Base-by-base conservation (phyloP, 148 eudicot species). In the Spergularia bocconei region DNA sequence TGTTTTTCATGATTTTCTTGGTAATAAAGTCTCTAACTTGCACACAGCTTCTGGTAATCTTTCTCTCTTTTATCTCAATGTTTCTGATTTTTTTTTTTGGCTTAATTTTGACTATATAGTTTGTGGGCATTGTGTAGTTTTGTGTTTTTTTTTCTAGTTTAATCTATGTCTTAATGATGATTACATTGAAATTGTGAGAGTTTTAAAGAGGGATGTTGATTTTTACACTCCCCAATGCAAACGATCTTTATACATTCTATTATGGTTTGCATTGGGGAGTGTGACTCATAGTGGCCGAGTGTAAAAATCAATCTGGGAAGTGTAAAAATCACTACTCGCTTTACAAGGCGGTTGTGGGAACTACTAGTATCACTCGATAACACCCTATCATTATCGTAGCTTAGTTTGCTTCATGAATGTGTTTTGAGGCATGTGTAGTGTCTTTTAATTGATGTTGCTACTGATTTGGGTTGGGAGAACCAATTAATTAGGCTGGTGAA, bases 1-100 rank as follows among this genome's bases (percentile, higher is more conserved):
- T 11, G 64, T 83, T 75, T 87, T 91, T 58, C 96, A 87, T 78
- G 93, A 89, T 76, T 87, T 89, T 74, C 72, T 91, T 19, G 59
- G 75, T 14, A 20, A 33, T 12, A 75, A 70, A 11, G 85, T 63
- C 14, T 17, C 78, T 54, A 9, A 54, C 78, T 56, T 75, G 47
- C 25, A 57, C 84, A 90, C 80, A 73, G 85, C 67, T 58, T 83
- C 89, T 70, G 90, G 89, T 90, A 51, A 16, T 63, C 33, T 67
- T 39, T 29, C 54, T 47, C 48, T 23, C 14, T 60, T 58, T 55
- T 20, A 13, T 5, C 15, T 14, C 33, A 50, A 29, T 75, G 48
- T 53, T 72, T 67, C 50, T 19, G 13, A 19, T 39, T 68, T 78
- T 73, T 68, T 7, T 36, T 73, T 68, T 7, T 36, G 5, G 13